Evolutionary conservation across 495 filamentous ascomycete genomes (phyloP), one percentile per base, ranked within the genome.

Genomic region (Talaromyces ruber): DNA sequence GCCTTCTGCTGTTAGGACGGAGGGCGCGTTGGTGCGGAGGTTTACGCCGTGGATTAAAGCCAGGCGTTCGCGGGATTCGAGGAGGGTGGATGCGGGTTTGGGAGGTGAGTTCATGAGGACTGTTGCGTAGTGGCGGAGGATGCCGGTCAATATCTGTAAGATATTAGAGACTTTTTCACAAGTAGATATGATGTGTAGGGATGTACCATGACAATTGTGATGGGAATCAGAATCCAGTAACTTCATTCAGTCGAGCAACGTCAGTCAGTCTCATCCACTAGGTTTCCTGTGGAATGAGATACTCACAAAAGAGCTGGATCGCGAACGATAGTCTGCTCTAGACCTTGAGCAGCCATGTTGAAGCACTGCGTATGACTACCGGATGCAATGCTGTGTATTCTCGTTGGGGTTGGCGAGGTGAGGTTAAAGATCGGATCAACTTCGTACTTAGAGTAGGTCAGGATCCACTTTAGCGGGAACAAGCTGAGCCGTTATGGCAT

Each of bases 141-240:
- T 84, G 67, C 94, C 94, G 32, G 94, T 98, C 63, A 98, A 77
- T 66, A 98, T 89, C 92, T 96, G 63, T 9, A 43, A 0, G 21
- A 26, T 32, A 6, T 65, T 70, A 50, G 66, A 32, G 28, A 30
- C 8, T 57, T 57, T 37, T 45, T 52, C 66, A 54, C 47, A 21
- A 28, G 26, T 29, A 11, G 26, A 47, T 53, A 22, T 29, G 47
- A 26, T 32, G 6, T 16, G 4, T 21, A 54, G 61, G 47, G 55
- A 32, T 37, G n/a, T 84, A 95, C 91, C 95, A 98, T 98, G 70
- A 98, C 94, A 66, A 94, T 81, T 18, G 93, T 93, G 72, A 98
- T 98, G 25, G 94, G 94, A 66, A 98, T 88, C 37, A 98, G 79
- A 74, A 98, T 98, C 94, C 94, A 98, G 79, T 96, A 97, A 76